Evolutionary conservation across 2,329 filamentous ascomycete genomes (phyloP), one percentile per base, ranked within the genome.

Genomic region (Ramularia collo-cygni): DNA sequence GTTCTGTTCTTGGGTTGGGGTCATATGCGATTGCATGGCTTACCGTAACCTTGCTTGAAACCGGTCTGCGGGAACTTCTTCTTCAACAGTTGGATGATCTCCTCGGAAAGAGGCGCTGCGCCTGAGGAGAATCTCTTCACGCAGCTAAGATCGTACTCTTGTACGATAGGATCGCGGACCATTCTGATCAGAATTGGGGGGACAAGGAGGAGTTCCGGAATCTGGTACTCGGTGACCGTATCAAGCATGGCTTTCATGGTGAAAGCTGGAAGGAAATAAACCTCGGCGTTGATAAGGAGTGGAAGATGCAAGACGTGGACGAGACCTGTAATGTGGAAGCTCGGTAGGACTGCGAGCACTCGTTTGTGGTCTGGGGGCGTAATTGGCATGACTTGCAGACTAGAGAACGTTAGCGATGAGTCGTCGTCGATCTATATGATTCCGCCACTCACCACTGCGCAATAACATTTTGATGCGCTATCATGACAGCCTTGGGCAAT

Each of bases 251-350:
- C 56, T 26, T 71, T 64, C 70, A 81, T 77, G n/a, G 71, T 77
- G 61, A 83, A 85, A 4, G 68, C 59, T 0, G 77, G 75, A 1
- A 83, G 67, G 69, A 83, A 79, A 55, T 77, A 70, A 19, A 83
- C 77, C 50, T 81, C 71, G n/a, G 75, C 76, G 53, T 83, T 82
- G 29, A 81, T 63, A 7, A 77, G 58, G 18, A 82, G 60, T 0
- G 80, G 79, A 0, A 83, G 64, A 53, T 83, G 77, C 43, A 83
- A 68, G 27, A 74, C 67, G 51, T 81, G 76, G 3, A 81, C 72
- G 2, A 82, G 67, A 2, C 78, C 78, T 1, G 76, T 79, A 51
- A 79, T 80, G 60, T 80, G 76, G 58, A 79, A 81, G 21, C 76
- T 65, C 0, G 77, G 77, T 10, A 81, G 61, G 2, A 78, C 74